Percentiles rank a stretch among this genome's conserved stretches.
Evolutionary conservation across 163 green algal species (phyloP).

Genomic region (Chlamydomonas reinhardtii): DNA sequence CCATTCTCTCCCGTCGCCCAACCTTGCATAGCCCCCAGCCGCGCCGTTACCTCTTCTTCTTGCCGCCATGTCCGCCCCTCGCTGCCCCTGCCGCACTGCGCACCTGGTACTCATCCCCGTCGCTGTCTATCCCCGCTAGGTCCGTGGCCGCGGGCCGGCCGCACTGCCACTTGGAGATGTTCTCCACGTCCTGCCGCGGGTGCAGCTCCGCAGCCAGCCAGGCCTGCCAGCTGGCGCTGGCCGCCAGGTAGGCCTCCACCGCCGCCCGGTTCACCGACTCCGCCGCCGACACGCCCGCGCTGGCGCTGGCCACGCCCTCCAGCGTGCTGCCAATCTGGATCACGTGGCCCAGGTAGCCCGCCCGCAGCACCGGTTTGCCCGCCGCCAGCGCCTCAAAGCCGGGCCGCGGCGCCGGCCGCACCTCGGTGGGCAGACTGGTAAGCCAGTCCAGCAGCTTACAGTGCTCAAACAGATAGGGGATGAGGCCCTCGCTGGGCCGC

Average conservation of each 20-base stretch:
- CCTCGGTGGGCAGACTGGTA: constrained; percentile 65
- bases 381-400: constrained; percentile 47
- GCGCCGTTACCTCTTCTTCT: no score
- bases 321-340: constrained; percentile 85
- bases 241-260: constrained; percentile 39
- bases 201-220: constrained; percentile 52
- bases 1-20: no score
- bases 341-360: constrained; percentile 93
- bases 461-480: constrained; percentile 80
- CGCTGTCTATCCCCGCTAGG: constrained; percentile 63
- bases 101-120: constrained; percentile 74
- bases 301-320: constrained; percentile 44
- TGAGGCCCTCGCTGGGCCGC: constrained; percentile 57
- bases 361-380: constrained; percentile 66
- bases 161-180: constrained; percentile 79
- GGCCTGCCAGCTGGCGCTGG: constrained; percentile 48
- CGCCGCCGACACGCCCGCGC: constrained; percentile 18
- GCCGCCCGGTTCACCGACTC: constrained; percentile 26
- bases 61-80: no score
- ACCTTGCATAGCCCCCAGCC: no score
- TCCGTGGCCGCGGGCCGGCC: constrained; percentile 75
- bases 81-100: neutral
- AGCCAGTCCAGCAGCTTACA: constrained; percentile 85
- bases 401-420: constrained; percentile 61
- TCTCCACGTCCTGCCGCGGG: constrained; percentile 63